These are phyloP conservation scores for Barnettozyma wickerhamii DNA, from an alignment of 805 yeast species.

Conservation along the genomic window DNA sequence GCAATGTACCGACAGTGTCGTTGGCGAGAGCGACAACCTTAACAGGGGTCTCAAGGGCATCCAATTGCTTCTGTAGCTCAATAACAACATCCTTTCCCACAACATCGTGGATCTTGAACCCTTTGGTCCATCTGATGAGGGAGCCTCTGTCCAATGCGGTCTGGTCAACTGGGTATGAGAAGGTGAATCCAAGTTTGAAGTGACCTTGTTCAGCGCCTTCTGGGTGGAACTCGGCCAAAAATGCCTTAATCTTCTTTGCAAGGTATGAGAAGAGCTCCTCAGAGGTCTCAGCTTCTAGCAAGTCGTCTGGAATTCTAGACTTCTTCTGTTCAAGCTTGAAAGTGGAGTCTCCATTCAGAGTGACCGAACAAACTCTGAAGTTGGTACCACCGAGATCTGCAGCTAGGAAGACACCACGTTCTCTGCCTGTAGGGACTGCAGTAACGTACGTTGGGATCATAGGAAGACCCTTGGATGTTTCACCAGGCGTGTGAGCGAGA, in stretches of 20 bases:
- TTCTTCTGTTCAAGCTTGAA: constrained; percentile 73
- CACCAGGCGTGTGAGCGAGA: constrained; percentile 35
- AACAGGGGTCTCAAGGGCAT: constrained; percentile 56
- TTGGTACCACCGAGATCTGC: constrained; percentile 97
- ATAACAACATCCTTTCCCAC: constrained; percentile 81
- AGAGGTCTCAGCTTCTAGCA: constrained; percentile 60
- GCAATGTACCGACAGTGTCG: constrained; percentile 92
- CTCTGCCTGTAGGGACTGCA: constrained; percentile 78
- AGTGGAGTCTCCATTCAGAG: constrained; percentile 73
- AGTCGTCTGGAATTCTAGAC: constrained; percentile 70
- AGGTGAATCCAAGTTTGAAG: constrained; percentile 86
- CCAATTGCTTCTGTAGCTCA: constrained; percentile 65
- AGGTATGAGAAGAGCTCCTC: constrained; percentile 69
- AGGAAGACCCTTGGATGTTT: constrained; percentile 50
- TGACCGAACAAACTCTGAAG: constrained; percentile 88
- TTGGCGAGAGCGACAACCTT: constrained; percentile 84
- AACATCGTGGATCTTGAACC: constrained; percentile 81
- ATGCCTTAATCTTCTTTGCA: constrained; percentile 64
- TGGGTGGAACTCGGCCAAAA: constrained; percentile 62
- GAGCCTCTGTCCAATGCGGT: constrained; percentile 74
- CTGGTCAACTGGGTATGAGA: constrained; percentile 90
- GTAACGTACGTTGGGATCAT: constrained; percentile 96
- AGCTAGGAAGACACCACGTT: constrained; percentile 77
- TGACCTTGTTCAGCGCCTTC: constrained; percentile 24
- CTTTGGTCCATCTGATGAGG: constrained; percentile 94